phyloP scores from a whole-genome alignment of 192 early-diverging fungal species.

The Chytriomyces confervae region DNA sequence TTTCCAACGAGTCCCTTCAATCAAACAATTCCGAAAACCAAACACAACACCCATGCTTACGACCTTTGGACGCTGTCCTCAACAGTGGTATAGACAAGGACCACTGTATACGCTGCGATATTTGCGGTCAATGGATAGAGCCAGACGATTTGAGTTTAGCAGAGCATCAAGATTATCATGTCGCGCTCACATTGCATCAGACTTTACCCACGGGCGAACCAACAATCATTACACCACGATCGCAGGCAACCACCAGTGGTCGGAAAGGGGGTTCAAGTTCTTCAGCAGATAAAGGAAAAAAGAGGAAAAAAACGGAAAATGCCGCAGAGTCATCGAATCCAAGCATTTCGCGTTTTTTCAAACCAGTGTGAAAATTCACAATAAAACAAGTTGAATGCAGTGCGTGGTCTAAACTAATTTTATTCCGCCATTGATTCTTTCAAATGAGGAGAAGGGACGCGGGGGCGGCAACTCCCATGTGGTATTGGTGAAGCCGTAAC shows the following conservation, averaged over 20 bases:
- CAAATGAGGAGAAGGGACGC: no score
- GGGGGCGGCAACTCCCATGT: no score
- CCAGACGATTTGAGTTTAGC: constrained; percentile 23
- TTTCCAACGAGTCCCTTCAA: not conserved
- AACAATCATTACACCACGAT: no score
- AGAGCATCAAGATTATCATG: constrained; percentile 65
- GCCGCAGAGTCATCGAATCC: not conserved
- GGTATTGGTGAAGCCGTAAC: no score
- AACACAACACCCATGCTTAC: not conserved
- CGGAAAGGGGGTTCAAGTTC: not conserved
- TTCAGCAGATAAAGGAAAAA: not conserved
- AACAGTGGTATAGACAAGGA: not conserved
- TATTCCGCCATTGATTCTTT: no score
- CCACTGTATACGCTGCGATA: constrained; percentile 28
- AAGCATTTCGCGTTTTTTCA: constrained; percentile 10
- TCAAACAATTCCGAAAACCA: not conserved
- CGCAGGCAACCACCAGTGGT: not conserved
- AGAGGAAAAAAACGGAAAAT: not conserved
- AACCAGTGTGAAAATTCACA: not conserved
- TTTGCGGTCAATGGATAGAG: constrained; percentile 22
- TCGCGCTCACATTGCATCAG: constrained; percentile 55
- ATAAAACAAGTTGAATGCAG: not conserved
- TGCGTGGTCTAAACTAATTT: no score
- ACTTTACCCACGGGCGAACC: not conserved
- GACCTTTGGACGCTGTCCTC: not conserved